These are phyloP conservation scores for Nakazawaea wickerhamii DNA, from an alignment of 805 yeast species.

Conservation along the genomic window DNA sequence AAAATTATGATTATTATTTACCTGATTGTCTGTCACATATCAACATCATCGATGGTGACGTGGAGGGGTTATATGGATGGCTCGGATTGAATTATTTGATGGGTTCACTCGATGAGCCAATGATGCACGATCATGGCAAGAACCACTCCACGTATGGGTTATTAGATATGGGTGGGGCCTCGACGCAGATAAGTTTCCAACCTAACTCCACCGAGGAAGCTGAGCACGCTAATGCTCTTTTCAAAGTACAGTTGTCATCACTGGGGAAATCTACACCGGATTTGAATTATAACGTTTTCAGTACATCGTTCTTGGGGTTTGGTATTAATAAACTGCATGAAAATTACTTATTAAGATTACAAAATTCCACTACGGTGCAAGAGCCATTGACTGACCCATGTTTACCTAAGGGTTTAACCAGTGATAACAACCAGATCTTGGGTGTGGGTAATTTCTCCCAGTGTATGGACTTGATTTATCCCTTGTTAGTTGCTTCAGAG, in stretches of 20 bases:
- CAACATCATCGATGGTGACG: constrained; percentile 56
- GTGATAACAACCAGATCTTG: constrained; percentile 23
- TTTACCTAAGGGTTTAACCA: constrained; percentile 40
- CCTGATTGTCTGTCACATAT: constrained; percentile 61
- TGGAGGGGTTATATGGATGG: constrained; percentile 68
- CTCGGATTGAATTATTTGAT: constrained; percentile 52
- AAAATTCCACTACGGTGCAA: constrained; percentile 13
- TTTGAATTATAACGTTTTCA: constrained; percentile 38
- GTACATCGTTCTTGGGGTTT: constrained; percentile 54
- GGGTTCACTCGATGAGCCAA: constrained; percentile 35
- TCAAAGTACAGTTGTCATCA: constrained; percentile 37
- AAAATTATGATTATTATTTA: constrained; percentile 44
- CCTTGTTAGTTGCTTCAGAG: constrained; percentile 29
- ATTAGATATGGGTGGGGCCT: constrained; percentile 61
- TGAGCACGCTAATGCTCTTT: constrained; percentile 42
- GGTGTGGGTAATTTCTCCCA: constrained; percentile 49
- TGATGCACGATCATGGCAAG: constrained; percentile 35
- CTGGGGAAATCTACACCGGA: constrained; percentile 21
- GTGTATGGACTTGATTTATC: constrained; percentile 44
- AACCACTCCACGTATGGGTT: constrained; percentile 48
- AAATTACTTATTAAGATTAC: constrained; percentile 37
- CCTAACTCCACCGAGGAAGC: constrained; percentile 42
- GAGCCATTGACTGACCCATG: constrained; percentile 44
- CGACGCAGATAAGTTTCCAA: constrained; percentile 59
- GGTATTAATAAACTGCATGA: constrained; percentile 54